Conservation (phyloP, 1,284 basidiomycete species). For the Fomitiporia mediterranea region DNA sequence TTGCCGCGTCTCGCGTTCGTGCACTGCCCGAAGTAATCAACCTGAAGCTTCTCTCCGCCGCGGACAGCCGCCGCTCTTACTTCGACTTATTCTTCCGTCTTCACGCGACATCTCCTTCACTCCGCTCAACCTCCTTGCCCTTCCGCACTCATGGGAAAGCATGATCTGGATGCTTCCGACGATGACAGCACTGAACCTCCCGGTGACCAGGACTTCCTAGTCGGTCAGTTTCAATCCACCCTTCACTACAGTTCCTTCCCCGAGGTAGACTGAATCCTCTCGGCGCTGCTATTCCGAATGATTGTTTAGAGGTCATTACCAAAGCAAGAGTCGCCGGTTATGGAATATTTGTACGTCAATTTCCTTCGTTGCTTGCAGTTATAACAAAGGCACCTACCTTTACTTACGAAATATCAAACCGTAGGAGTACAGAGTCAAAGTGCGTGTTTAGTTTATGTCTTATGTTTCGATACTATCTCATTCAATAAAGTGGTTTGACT, state of each 20-base stretch:
- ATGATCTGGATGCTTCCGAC: not conserved
- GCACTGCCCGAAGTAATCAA: too few species aligned
- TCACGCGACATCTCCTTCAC: not conserved
- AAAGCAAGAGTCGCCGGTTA: constrained; percentile 42
- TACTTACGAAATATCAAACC: constrained; percentile 5
- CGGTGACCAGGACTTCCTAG: not conserved
- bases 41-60: not conserved
- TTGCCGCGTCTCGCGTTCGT: not conserved
- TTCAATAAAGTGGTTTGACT: constrained; percentile 43
- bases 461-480: constrained; percentile 22
- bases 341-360: constrained; percentile 39
- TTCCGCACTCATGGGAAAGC: constrained; percentile 9
- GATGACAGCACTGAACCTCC: not conserved
- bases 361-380: not conserved
- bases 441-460: constrained; percentile 24
- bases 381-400: too few species aligned
- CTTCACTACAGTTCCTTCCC: too few species aligned
- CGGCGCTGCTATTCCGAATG: not conserved
- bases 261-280: not conserved
- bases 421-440: constrained; percentile 62
- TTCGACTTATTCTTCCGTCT: not conserved
- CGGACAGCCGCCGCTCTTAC: not conserved
- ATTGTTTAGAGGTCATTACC: constrained; percentile 46
- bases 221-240: constrained; percentile 15
- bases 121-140: constrained; percentile 11